Percentiles rank a stretch among this genome's conserved stretches.
phyloP scores from a whole-genome alignment of 208 protist species.

The Acanthamoeba healyi region DNA sequence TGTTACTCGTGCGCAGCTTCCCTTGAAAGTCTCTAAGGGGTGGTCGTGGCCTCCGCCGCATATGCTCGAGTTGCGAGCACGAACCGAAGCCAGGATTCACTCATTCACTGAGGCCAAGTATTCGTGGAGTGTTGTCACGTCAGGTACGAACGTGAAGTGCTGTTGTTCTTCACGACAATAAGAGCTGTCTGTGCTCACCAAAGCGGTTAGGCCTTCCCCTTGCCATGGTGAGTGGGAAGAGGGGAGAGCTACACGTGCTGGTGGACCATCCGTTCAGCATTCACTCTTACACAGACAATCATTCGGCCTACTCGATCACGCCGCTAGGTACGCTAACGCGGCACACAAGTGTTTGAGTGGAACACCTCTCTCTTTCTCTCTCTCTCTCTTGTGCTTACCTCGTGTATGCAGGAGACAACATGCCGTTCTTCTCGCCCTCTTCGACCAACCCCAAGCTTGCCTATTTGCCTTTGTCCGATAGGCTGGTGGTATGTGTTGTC shows the following conservation, averaged over 20 bases:
- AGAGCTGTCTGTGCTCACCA: no score
- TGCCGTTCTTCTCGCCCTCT: conserved; percentile 67
- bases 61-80: background rate
- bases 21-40: conserved; percentile 34
- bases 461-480: conserved; percentile 15
- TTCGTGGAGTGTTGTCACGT: conserved; percentile 58
- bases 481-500: conserved; percentile 9
- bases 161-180: no score
- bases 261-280: conserved; percentile 73
- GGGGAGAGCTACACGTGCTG: conserved; percentile 54
- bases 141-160: background rate
- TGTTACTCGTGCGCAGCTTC: background rate
- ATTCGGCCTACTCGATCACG: conserved; percentile 8
- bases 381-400: background rate
- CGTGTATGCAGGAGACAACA: conserved; percentile 34
- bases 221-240: background rate
- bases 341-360: no score
- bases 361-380: no score
- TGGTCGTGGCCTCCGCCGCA: conserved; percentile 53
- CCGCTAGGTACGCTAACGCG: background rate
- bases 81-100: conserved; percentile 65
- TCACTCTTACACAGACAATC: conserved; percentile 58
- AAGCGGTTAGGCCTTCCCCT: conserved; percentile 30
- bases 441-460: conserved; percentile 41
- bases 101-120: conserved; percentile 77